Conservation (phyloP, 805 yeast species). For the Metschnikowia matae region DNA sequence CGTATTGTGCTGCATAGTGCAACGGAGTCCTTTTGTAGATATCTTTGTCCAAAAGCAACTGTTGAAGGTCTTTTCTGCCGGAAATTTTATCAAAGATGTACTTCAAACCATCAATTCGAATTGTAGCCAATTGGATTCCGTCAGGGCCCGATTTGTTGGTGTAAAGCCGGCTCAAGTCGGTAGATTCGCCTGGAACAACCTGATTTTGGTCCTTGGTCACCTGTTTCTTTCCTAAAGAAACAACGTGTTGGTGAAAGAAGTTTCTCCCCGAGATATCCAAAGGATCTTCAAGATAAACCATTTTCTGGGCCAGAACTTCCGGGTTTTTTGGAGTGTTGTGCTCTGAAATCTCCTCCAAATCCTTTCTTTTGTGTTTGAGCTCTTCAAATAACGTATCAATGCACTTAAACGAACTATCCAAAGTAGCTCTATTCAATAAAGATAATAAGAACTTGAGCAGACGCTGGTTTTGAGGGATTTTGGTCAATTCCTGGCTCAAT, state of each 20-base stretch:
- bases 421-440: slow-evolving; percentile 61
- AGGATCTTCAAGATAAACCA: slow-evolving; percentile 30
- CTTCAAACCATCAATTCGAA: slow-evolving; percentile 48
- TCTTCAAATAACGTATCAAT: slow-evolving; percentile 45
- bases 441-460: slow-evolving; percentile 57
- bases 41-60: slow-evolving; percentile 58
- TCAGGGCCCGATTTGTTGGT: slow-evolving; percentile 38
- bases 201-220: slow-evolving; percentile 31
- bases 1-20: slow-evolving; percentile 87
- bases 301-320: neutral
- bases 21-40: slow-evolving; percentile 78
- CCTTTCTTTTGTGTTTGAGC: slow-evolving; percentile 8
- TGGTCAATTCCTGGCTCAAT: slow-evolving; percentile 39
- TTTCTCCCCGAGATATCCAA: slow-evolving; percentile 78
- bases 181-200: slow-evolving; percentile 42
- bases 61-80: slow-evolving; percentile 12
- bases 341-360: no score
- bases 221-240: slow-evolving; percentile 68
- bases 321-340: no score
- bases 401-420: slow-evolving; percentile 50
- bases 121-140: slow-evolving; percentile 54
- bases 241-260: slow-evolving; percentile 79
- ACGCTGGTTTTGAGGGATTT: slow-evolving; percentile 38
- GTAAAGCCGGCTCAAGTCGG: slow-evolving; percentile 24
- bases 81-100: slow-evolving; percentile 53